phyloP scores from a whole-genome alignment of 129 eudicot genomes.

The Smallanthus sonchifolius region DNA sequence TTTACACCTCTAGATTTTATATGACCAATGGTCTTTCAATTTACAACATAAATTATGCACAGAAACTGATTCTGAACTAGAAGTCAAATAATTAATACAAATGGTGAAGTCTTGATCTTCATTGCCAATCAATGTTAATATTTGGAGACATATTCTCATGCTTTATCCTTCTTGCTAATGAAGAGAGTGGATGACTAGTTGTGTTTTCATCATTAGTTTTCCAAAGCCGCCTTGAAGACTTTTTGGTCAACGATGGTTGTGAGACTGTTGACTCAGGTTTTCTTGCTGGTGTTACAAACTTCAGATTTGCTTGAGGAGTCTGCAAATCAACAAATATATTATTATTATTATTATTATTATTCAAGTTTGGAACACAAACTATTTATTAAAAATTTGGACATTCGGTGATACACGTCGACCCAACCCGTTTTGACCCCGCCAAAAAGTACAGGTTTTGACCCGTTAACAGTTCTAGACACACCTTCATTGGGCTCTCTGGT shows the following conservation, averaged over 20 bases:
- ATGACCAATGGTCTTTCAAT: no score
- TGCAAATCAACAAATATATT: constrained; percentile 12
- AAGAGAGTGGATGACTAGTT: constrained; percentile 22
- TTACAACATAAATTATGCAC: no score
- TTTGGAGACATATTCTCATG: constrained; percentile 49
- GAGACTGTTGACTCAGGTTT: constrained; percentile 22
- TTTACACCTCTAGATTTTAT: no score
- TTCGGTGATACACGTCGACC: neutral
- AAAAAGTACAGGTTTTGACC: neutral
- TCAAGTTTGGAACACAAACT: no score
- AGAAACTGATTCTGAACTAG: no score
- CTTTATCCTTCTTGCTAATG: constrained; percentile 37
- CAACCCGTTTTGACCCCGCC: neutral
- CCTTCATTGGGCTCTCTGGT: constrained; percentile 46
- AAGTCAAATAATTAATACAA: no score
- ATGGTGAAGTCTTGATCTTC: no score
- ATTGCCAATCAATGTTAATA: constrained; percentile 25
- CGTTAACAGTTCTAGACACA: constrained; percentile 1
- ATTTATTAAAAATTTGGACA: neutral
- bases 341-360: neutral
- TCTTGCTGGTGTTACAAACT: constrained; percentile 39
- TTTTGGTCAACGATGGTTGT: constrained; percentile 34
- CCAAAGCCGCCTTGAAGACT: constrained; percentile 34
- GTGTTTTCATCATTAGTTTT: constrained; percentile 38
- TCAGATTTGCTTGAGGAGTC: constrained; percentile 30